Percentiles rank a stretch among this genome's conserved stretches.
phyloP scores from a whole-genome alignment of 192 early-diverging fungal genomes.

The Backusella australiensis region DNA sequence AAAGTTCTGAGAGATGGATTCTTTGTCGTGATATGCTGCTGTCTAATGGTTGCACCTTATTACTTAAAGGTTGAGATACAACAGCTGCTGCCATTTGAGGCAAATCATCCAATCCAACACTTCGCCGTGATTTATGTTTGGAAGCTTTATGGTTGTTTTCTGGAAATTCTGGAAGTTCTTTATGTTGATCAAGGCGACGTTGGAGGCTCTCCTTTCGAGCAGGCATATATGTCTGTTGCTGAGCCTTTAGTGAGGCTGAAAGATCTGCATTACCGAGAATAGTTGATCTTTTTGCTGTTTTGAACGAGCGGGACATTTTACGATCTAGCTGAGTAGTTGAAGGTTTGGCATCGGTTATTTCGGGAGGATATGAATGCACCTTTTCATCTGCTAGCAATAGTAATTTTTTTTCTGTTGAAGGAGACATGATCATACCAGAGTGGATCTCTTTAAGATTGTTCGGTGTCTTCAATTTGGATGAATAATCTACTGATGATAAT shows the following conservation, averaged over 20 bases:
- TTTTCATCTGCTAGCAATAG: constrained; percentile 12
- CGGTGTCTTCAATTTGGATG: constrained; percentile 11
- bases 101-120: constrained; percentile 11
- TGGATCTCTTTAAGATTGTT: background rate
- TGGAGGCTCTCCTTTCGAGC: constrained; percentile 18
- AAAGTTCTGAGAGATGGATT: constrained; percentile 60
- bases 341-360: constrained; percentile 17
- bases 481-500: constrained; percentile 16
- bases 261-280: constrained; percentile 21
- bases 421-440: background rate
- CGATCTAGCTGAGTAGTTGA: constrained; percentile 12
- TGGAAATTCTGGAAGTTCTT: constrained; percentile 10
- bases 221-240: constrained; percentile 6
- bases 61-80: background rate
- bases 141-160: background rate
- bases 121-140: constrained; percentile 4
- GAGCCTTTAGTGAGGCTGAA: background rate
- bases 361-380: constrained; percentile 5
- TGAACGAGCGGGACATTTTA: constrained; percentile 27
- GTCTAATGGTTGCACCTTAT: background rate
- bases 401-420: background rate
- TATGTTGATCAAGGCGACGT: constrained; percentile 17
- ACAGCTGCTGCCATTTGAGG: constrained; percentile 13
- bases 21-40: constrained; percentile 10
- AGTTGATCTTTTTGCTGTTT: constrained; percentile 23